Evolutionary conservation across 352 stramenopile genomes (phyloP).

Genomic region (Phytopythium mirpurense): DNA sequence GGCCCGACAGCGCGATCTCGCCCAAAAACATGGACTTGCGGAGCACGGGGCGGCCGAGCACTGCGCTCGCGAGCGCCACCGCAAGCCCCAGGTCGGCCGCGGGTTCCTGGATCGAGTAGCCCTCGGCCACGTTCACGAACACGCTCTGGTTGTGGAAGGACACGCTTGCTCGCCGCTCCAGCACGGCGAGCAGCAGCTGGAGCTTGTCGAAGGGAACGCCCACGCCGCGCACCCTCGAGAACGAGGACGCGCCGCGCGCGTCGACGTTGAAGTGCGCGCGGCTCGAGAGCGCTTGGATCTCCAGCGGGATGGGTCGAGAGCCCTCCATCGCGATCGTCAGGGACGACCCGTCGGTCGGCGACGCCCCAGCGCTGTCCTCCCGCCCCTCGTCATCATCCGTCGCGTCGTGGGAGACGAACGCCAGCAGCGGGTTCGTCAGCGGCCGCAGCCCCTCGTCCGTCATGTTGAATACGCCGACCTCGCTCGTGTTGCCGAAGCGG

Average conservation of each 20-base stretch:
- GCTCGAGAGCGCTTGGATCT: conserved; percentile 93
- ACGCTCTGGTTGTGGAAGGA: conserved; percentile 76
- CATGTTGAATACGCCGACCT: conserved; percentile 97
- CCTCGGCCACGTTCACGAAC: conserved; percentile 85
- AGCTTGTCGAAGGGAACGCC: conserved; percentile 89
- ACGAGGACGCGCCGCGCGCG: conserved; percentile 18
- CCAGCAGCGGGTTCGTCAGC: conserved; percentile 69
- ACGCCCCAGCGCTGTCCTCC: conserved; percentile 9
- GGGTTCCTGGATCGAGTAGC: conserved; percentile 79
- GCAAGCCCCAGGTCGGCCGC: conserved; percentile 73
- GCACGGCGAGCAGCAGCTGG: conserved; percentile 91
- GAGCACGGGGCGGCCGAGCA: conserved; percentile 52
- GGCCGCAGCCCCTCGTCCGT: conserved; percentile 74
- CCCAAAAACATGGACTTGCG: conserved; percentile 62
- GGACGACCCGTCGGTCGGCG: conserved; percentile 67
- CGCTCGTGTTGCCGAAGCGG: conserved; percentile 93
- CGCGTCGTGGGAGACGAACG: conserved; percentile 60
- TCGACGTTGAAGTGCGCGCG: conserved; percentile 38
- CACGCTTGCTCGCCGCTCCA: conserved; percentile 89
- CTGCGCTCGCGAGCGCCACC: conserved; percentile 65
- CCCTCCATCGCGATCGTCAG: conserved; percentile 93
- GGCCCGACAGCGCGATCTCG: conserved; percentile 73
- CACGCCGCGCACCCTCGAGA: conserved; percentile 61
- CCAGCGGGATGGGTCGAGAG: conserved; percentile 89
- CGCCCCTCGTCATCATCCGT: conserved; percentile 23